Conservation (phyloP, 306 rosid genomes). For the Sicyos edulis region DNA sequence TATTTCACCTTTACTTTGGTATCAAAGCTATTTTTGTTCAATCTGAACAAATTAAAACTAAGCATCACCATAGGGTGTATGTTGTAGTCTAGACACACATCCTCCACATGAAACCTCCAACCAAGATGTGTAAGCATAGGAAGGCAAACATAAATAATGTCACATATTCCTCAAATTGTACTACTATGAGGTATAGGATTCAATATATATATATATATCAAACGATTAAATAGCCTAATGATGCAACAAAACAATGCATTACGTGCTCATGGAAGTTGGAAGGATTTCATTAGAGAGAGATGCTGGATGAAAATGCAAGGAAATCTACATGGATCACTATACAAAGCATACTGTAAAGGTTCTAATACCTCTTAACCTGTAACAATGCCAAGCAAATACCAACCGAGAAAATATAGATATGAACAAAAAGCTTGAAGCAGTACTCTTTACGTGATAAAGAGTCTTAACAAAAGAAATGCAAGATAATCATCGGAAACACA, state of each 20-base stretch:
- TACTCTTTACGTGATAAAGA: no score
- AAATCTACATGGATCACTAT: background rate
- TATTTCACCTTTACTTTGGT: conserved; percentile 1
- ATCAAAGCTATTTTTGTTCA: background rate
- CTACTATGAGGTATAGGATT: background rate
- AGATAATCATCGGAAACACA: no score
- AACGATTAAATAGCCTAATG: no score
- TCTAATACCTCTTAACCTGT: no score
- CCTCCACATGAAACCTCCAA: background rate
- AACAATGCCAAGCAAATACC: no score
- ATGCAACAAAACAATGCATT: no score
- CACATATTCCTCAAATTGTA: background rate
- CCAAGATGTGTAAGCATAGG: background rate
- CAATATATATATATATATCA: background rate
- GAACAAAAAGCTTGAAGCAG: no score
- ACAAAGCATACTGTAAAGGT: no score
- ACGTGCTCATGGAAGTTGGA: background rate
- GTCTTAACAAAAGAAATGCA: no score
- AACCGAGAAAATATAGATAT: no score
- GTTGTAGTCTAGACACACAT: background rate
- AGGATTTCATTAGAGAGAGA: background rate
- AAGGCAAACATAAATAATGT: background rate
- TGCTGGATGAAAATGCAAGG: background rate
- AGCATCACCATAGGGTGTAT: background rate
- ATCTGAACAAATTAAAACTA: background rate